Base-by-base conservation (phyloP, 495 filamentous ascomycete species). In the Corynascus novoguineensis region DNA sequence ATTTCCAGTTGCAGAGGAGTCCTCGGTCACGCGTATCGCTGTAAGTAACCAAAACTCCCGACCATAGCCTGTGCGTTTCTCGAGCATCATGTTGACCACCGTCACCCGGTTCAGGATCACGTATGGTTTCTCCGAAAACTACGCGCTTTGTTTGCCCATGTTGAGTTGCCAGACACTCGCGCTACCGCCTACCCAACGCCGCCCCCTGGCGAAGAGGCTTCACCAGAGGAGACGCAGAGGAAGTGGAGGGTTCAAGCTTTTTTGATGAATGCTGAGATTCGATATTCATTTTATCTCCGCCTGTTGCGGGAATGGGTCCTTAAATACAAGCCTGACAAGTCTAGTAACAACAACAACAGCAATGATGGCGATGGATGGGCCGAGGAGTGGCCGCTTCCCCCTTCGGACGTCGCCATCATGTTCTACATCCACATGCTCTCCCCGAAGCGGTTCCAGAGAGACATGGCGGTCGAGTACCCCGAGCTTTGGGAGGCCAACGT, bases 341-440 rank as follows among this genome's bases (percentile, higher is more conserved):
- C n/a, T n/a, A n/a, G n/a, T n/a, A n/a, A n/a, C n/a, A n/a, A n/a
- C n/a, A n/a, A n/a, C n/a, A n/a, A n/a, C n/a, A n/a, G n/a, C n/a
- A n/a, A n/a, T n/a, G n/a, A n/a, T n/a, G n/a, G 1, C 7, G 15
- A 5, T 19, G 25, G 14, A 1, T 12, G 12, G 29, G n/a, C 6
- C 5, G 29, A 29, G 7, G 27, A 47, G 12, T 47, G 44, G 44
- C 44, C 44, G 11, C 44, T 47, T 15, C 44, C 44, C 4, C 44
- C 44, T 5, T 47, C 24, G 44, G 44, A 47, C 15, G 44, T 47
- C 15, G 44, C 44, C 14, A 5, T 47, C 24, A 47, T 47, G 44
- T 47, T 47, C 19, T 47, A 47, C 44, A 47, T 47, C 9, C 44
- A 47, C 25, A 47, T 47, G 44, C 44, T 47, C 24, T 27, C 44